Evolutionary conservation across 2,329 filamentous ascomycete genomes (phyloP).

Genomic region (Mycosphaerella sp.): DNA sequence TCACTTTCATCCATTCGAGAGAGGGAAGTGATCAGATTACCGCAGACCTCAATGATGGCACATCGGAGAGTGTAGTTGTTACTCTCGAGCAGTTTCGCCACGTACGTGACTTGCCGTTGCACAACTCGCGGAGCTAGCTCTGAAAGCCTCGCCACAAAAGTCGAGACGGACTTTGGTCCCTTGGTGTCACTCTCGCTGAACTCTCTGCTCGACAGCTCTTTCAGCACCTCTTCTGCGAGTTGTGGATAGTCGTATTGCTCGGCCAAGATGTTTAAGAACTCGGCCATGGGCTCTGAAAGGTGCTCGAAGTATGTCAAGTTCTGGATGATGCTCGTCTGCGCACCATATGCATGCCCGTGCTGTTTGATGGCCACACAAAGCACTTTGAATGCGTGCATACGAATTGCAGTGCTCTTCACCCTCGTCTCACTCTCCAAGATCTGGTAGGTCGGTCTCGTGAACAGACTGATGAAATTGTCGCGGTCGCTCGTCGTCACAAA

Average conservation of each 20-base stretch:
- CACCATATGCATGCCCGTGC: conserved; percentile 92
- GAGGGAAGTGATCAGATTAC: conserved; percentile 85
- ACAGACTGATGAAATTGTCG: conserved; percentile 86
- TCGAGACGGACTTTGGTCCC: conserved; percentile 91
- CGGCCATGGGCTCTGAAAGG: conserved; percentile 97
- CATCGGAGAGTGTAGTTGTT: conserved; percentile 95
- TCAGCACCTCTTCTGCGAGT: conserved; percentile 84
- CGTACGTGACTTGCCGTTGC: conserved; percentile 93
- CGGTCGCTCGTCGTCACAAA: conserved; percentile 95
- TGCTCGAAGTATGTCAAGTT: conserved; percentile 98
- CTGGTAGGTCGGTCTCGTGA: conserved; percentile 89
- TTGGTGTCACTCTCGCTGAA: conserved; percentile 95
- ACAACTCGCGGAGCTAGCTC: conserved; percentile 86
- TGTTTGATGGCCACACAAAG: conserved; percentile 95
- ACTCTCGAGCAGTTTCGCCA: conserved; percentile 92
- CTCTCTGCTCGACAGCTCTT: conserved; percentile 93
- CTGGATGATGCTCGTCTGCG: conserved; percentile 96
- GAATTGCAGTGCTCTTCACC: conserved; percentile 78
- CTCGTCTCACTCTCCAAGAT: conserved; percentile 90
- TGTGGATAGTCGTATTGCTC: conserved; percentile 98
- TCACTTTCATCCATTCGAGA: conserved; percentile 75
- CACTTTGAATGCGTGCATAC: conserved; percentile 97
- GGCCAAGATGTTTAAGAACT: conserved; percentile 90
- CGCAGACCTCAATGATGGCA: conserved; percentile 92
- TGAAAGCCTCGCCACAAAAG: conserved; percentile 87